These are phyloP conservation scores for Hura crepitans DNA, from an alignment of 441 rosid species.

Conservation along the genomic window DNA sequence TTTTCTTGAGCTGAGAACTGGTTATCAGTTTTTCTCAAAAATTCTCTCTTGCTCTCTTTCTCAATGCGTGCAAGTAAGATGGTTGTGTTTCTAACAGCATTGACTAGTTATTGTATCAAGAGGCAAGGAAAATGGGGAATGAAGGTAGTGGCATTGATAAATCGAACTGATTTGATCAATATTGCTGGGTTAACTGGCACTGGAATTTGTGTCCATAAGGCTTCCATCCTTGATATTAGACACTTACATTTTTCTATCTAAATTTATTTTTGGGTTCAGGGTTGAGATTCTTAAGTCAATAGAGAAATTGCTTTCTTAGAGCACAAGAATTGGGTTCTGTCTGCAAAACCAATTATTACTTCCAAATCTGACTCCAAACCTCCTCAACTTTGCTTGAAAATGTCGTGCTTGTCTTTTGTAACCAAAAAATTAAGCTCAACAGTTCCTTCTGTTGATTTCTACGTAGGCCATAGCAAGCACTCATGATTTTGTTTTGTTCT, in stretches of 20 bases:
- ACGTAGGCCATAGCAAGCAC: slow-evolving; percentile 31
- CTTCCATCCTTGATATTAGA: not conserved
- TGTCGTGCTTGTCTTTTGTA: not conserved
- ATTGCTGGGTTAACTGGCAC: not conserved
- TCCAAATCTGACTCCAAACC: not conserved
- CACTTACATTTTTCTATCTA: not conserved
- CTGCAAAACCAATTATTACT: not conserved
- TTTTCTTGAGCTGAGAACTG: slow-evolving; percentile 1
- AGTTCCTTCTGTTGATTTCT: slow-evolving; percentile 32
- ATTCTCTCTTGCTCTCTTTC: not conserved
- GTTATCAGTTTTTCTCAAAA: not conserved
- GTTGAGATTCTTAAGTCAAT: not conserved
- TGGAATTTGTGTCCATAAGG: not conserved
- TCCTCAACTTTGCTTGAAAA: slow-evolving; percentile 3
- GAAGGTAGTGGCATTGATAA: not conserved
- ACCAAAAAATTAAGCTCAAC: not conserved
- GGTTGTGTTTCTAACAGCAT: not conserved
- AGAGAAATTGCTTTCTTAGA: not conserved
- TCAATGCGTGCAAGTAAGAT: not conserved
- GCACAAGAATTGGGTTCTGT: not conserved
- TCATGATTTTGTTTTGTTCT: slow-evolving; percentile 15
- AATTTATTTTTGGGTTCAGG: not conserved
- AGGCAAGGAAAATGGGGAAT: not conserved
- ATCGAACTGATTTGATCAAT: not conserved
- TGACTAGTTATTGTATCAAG: not conserved